Evolutionary conservation across 257 asterid species (phyloP).

Genomic region (Knoxia roxburghii): DNA sequence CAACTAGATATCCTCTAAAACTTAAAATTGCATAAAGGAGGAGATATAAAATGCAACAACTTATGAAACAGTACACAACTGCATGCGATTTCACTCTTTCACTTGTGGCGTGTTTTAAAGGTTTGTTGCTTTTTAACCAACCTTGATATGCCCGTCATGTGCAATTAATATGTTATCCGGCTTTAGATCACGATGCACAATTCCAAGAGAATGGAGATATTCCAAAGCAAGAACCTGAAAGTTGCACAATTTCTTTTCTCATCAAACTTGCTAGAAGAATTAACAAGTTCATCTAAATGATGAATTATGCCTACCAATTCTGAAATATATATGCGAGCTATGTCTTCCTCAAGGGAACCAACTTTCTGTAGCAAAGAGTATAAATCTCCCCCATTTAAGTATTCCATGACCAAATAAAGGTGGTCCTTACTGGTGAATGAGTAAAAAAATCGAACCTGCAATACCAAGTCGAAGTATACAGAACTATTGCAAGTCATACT

Average conservation of each 20-base stretch:
- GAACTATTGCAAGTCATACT: neutral
- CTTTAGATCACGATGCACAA: slow-evolving; percentile 94
- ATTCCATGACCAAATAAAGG: slow-evolving; percentile 96
- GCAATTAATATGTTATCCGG: slow-evolving; percentile 92
- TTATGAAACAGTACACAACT: neutral
- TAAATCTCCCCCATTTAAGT: slow-evolving; percentile 93
- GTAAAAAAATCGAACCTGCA: slow-evolving; percentile 91
- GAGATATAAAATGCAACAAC: neutral
- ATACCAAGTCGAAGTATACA: slow-evolving; percentile 8
- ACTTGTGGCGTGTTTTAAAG: neutral
- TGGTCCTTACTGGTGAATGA: slow-evolving; percentile 87
- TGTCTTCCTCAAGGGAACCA: slow-evolving; percentile 81
- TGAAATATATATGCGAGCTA: slow-evolving; percentile 76
- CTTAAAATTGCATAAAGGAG: neutral
- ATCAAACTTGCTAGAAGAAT: slow-evolving; percentile 18
- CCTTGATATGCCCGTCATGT: slow-evolving; percentile 98
- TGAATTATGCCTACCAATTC: slow-evolving; percentile 62
- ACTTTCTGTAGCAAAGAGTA: slow-evolving; percentile 75
- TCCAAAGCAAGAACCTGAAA: slow-evolving; percentile 93
- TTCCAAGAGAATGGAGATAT: slow-evolving; percentile 91
- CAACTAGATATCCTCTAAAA: neutral
- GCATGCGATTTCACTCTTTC: neutral
- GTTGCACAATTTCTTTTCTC: slow-evolving; percentile 17
- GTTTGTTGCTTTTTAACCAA: slow-evolving; percentile 18
- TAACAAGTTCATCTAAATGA: slow-evolving; percentile 10